Conservation (phyloP, 2,329 filamentous ascomycete genomes). For the Pseudogymnoascus sp. region DNA sequence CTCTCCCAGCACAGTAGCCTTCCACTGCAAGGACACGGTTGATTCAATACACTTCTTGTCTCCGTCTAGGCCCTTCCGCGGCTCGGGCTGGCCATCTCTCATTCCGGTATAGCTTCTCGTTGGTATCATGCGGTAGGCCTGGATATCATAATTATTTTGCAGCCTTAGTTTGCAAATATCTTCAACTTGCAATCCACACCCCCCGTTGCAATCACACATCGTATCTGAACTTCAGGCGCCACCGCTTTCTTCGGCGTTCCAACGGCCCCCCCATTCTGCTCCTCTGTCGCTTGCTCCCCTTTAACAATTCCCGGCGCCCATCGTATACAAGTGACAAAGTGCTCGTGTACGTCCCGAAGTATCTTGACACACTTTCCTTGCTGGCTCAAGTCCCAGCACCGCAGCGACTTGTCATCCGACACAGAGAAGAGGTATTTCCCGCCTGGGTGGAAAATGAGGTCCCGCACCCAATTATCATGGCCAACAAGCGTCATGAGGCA, state of each 20-base stretch:
- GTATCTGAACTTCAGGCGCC: slow-evolving; percentile 54
- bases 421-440: slow-evolving; percentile 85
- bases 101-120: neutral
- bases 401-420: slow-evolving; percentile 82
- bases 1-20: neutral
- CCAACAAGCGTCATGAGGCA: slow-evolving; percentile 77
- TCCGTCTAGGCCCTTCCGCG: neutral
- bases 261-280: slow-evolving; percentile 37
- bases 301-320: slow-evolving; percentile 77
- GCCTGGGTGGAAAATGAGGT: slow-evolving; percentile 79
- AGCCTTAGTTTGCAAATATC: slow-evolving; percentile 54
- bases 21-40: neutral
- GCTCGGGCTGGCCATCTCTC: neutral
- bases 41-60: neutral
- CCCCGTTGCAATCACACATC: slow-evolving; percentile 80
- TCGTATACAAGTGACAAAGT: slow-evolving; percentile 78
- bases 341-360: slow-evolving; percentile 67
- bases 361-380: slow-evolving; percentile 86
- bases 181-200: slow-evolving; percentile 75
- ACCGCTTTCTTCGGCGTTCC: slow-evolving; percentile 36
- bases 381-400: slow-evolving; percentile 89
- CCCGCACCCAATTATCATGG: slow-evolving; percentile 92
- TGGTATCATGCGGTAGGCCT: neutral
- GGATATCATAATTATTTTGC: neutral
- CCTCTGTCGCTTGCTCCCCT: slow-evolving; percentile 40